Evolutionary conservation across 139 green algal species (phyloP).

Genomic region (Nannochloris sp.): DNA sequence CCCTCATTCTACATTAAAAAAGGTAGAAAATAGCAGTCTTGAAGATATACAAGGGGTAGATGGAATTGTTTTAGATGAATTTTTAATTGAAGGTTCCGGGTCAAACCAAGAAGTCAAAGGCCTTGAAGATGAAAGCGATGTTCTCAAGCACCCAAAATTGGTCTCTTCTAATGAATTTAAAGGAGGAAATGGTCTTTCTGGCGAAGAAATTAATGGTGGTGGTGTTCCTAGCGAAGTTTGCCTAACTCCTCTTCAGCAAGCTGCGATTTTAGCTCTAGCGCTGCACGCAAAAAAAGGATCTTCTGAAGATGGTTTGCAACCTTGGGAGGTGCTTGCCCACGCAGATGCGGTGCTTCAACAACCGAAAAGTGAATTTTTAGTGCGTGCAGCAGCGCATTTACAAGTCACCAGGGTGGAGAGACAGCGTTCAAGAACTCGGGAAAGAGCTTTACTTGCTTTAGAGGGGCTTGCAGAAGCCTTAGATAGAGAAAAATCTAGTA

Average conservation of each 20-base stretch:
- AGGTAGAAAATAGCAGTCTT: no score
- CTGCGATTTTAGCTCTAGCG: constrained; percentile 56
- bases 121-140: constrained; percentile 15
- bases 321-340: constrained; percentile 74
- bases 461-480: constrained; percentile 47
- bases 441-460: constrained; percentile 65
- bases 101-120: background rate
- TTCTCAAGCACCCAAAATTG: constrained; percentile 11
- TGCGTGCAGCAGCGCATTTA: constrained; percentile 31
- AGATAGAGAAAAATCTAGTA: background rate
- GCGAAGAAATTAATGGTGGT: constrained; percentile 23
- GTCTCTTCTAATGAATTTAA: constrained; percentile 11
- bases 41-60: constrained; percentile 5
- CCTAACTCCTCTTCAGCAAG: constrained; percentile 56
- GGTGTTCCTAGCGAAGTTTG: constrained; percentile 1
- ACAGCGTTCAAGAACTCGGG: constrained; percentile 57
- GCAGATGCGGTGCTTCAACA: constrained; percentile 70
- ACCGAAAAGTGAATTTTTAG: constrained; percentile 28
- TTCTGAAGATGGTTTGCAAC: constrained; percentile 39
- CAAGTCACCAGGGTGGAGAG: constrained; percentile 56
- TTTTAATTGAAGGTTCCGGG: background rate
- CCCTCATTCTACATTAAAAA: no score
- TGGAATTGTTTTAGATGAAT: background rate
- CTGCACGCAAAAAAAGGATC: constrained; percentile 50
- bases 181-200: constrained; percentile 40